A percentile compares a stretch with the other conserved stretches of the same genome.
Evolutionary conservation across 192 early-diverging fungal species (phyloP).

Genomic region (Piromyces sp.): DNA sequence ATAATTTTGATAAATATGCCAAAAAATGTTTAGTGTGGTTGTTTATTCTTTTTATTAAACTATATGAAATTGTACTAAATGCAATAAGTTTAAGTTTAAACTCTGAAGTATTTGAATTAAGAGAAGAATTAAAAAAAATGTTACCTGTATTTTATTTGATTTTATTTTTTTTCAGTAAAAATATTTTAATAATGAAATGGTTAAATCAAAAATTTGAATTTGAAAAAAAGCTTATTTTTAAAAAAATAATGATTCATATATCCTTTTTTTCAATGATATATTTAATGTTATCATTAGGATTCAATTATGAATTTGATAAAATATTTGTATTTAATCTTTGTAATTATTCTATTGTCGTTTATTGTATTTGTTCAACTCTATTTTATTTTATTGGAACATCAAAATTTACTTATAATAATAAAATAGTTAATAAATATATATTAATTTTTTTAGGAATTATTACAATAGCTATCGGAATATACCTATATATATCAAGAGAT

Average conservation of each 20-base stretch:
- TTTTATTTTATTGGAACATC: not conserved
- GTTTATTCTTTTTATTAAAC: not conserved
- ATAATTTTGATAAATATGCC: not conserved
- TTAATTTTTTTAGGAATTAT: not conserved
- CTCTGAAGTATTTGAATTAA: not conserved
- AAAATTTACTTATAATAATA: not conserved
- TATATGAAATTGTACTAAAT: not conserved
- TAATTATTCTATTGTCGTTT: not conserved
- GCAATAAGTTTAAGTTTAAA: not conserved
- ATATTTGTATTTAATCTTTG: not conserved
- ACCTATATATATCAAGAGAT: not conserved
- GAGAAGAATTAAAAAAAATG: not conserved
- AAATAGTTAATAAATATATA: not conserved
- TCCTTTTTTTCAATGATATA: not conserved
- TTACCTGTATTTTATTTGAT: not conserved
- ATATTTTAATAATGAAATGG: not conserved
- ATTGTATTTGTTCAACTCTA: not conserved
- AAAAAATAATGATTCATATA: not conserved
- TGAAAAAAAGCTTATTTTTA: not conserved
- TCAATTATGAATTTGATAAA: not conserved
- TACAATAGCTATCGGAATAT: not conserved
- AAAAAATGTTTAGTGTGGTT: not conserved
- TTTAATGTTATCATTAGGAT: not conserved
- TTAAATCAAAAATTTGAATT: not conserved
- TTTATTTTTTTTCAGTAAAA: not conserved